Base-by-base conservation (phyloP, 2,329 filamentous ascomycete genomes). In the Paraconiothyrium sp. region DNA sequence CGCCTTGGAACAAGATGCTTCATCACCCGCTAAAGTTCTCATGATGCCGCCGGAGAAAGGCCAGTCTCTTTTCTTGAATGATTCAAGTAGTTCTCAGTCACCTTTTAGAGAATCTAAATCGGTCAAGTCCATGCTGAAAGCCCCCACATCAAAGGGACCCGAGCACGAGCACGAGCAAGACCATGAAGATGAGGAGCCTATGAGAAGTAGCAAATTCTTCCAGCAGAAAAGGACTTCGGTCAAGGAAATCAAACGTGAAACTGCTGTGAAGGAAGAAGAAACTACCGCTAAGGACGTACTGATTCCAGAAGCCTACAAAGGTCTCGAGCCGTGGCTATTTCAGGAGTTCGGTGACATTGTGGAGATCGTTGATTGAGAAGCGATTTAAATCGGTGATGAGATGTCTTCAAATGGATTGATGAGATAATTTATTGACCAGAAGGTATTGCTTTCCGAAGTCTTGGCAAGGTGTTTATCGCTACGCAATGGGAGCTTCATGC, bases 321-420 rank as follows among this genome's bases (percentile, higher is more conserved):
- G 72, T 50, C 64, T 81, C 1, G 75, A 79, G 47, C 70, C 72
- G 1, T 81, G 79, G 78, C 61, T 81, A 6, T 70, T 77, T 16
- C 60, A 70, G 34, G 78, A 81, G 61, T 80, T 79, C 54, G 79
- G 79, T 11, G 74, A 77, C 55, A 72, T 76, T n/a, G 72, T 81
- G 24, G 78, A 81, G 58, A 69, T 81, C 39, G 64, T 75, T 37
- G 71, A 75, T 50, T 56, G 50, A 54, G n/a, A 6, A 35, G 8
- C 30, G 34, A 22, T 6, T 27, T 16, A 11, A 20, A 20, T 20
- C 20, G 20, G 20, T 20, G 20, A 20, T 20, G 20, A 20, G 20
- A 20, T 6, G 27, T 30, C 27, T 30, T 30, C 27, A 30, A 30
- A 4, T 30, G 6, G 4, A 6, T 30, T 30, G 27, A 30, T 30